These are phyloP conservation scores for Ceratocystis cacaofunesta DNA, from an alignment of 2,329 filamentous ascomycete species.

Conservation along the genomic window DNA sequence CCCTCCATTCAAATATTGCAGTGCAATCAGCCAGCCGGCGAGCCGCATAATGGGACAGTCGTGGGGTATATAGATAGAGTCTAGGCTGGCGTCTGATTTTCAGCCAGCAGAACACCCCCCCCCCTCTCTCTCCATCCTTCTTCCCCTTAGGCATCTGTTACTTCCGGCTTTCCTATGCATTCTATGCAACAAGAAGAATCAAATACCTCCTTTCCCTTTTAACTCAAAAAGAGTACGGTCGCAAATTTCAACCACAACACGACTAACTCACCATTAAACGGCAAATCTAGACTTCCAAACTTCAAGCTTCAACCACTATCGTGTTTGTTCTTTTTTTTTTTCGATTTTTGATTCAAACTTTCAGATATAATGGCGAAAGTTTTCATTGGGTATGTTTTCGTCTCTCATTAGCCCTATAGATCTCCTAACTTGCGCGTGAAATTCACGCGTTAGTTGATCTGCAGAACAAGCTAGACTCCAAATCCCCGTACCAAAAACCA, in stretches of 20 bases:
- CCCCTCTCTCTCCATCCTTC: neutral
- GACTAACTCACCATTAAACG: neutral
- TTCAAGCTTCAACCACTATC: neutral
- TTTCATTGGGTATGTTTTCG: constrained; percentile 66
- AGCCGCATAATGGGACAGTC: neutral
- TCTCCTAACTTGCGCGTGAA: neutral
- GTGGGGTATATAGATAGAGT: neutral
- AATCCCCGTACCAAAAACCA: too few relatives aligned
- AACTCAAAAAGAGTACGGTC: neutral
- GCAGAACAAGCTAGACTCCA: neutral
- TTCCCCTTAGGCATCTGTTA: neutral
- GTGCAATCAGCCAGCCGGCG: neutral
- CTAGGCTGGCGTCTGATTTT: neutral
- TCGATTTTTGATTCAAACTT: neutral
- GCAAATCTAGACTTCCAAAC: neutral
- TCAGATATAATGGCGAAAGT: constrained; percentile 64
- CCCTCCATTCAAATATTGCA: neutral
- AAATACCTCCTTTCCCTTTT: neutral
- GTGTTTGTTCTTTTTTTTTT: neutral
- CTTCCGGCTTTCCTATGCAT: neutral
- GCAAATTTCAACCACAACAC: neutral
- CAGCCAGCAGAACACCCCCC: neutral
- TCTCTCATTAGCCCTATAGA: constrained; percentile 13
- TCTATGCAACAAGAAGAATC: neutral
- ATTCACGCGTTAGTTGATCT: neutral